These are phyloP conservation scores for Microsporum canis DNA, from an alignment of 2,329 filamentous ascomycete genomes.

Conservation along the genomic window DNA sequence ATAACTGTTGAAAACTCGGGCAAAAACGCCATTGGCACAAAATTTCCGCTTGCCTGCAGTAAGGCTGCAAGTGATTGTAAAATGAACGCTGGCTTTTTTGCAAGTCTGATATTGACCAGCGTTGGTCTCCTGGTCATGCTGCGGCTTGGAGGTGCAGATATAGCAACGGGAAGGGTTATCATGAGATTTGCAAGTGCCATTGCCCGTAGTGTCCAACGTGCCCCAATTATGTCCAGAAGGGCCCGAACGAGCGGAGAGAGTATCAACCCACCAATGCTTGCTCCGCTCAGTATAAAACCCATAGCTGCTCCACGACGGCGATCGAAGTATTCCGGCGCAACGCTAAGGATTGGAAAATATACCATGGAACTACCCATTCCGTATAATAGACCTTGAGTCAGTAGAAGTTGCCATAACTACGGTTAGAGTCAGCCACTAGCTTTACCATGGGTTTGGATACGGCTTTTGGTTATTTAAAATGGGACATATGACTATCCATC, in stretches of 20 bases:
- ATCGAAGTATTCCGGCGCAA: conserved; percentile 32
- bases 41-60: conserved; percentile 31
- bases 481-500: neutral
- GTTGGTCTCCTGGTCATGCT: conserved; percentile 7
- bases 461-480: neutral
- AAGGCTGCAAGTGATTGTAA: conserved; percentile 28
- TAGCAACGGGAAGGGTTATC: conserved; percentile 8
- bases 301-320: conserved; percentile 28
- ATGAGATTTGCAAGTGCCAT: conserved; percentile 6
- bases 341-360: conserved; percentile 30
- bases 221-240: conserved; percentile 8
- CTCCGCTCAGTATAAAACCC: conserved; percentile 30
- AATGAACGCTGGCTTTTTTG: conserved; percentile 26
- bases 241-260: conserved; percentile 22
- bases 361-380: conserved; percentile 31
- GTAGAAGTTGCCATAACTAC: conserved; percentile 25
- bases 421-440: neutral
- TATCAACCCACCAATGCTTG: conserved; percentile 30
- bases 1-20: conserved; percentile 30
- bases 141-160: conserved; percentile 10
- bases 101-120: conserved; percentile 26
- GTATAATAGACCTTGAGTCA: conserved; percentile 29
- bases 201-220: conserved; percentile 7
- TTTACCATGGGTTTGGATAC: neutral
- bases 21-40: conserved; percentile 31